These are phyloP conservation scores for Rhodosporidiobolus odoratus DNA, from an alignment of 768 basidiomycete genomes.

Conservation along the genomic window DNA sequence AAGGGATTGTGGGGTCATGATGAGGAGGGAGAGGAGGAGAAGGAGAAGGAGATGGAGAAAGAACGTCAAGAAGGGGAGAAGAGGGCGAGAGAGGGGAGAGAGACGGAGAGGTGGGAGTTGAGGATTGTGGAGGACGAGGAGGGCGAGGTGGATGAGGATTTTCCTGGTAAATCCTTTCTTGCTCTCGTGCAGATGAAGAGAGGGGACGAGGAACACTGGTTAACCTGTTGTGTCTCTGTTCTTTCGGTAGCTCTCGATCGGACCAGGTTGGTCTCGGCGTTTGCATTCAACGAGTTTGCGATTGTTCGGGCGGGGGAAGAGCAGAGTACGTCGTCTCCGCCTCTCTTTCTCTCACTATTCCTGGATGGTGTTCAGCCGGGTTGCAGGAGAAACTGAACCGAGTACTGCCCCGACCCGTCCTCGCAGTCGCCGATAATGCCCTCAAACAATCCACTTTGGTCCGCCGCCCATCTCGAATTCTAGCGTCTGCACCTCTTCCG, in stretches of 20 bases:
- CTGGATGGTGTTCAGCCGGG: too few relatives aligned
- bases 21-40: constrained; percentile 68
- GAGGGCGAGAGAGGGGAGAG: constrained; percentile 50
- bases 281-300: constrained; percentile 84
- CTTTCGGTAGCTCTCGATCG: constrained; percentile 76
- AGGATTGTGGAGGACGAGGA: constrained; percentile 95
- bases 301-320: constrained; percentile 66
- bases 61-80: constrained; percentile 39
- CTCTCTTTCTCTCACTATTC: neutral
- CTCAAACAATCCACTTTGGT: constrained; percentile 72
- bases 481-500: constrained; percentile 37
- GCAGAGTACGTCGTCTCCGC: constrained; percentile 55
- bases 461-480: constrained; percentile 68
- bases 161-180: constrained; percentile 65
- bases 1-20: constrained; percentile 85
- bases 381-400: too few relatives aligned
- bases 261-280: constrained; percentile 74
- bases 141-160: constrained; percentile 98
- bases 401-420: neutral
- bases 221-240: neutral
- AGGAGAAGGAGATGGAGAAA: constrained; percentile 8
- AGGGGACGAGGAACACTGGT: too few relatives aligned
- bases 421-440: constrained; percentile 67
- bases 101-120: constrained; percentile 83
- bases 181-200: neutral